Conservation (phyloP, 2,329 filamentous ascomycete genomes). For the Fragosphaeria purpurea region DNA sequence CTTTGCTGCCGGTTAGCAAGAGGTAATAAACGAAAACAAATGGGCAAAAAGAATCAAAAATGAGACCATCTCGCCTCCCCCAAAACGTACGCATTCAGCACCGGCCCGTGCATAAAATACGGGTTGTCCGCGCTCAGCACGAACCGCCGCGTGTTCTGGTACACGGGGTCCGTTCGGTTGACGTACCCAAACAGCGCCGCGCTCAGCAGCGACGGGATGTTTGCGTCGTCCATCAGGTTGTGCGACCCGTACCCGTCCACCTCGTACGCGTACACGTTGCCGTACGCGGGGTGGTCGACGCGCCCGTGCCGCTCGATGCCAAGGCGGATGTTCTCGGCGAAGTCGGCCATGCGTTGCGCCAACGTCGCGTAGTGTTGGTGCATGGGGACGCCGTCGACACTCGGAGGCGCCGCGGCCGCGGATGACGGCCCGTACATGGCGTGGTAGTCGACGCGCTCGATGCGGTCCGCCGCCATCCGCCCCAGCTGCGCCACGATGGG, state of each 20-base stretch:
- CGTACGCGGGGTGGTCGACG: conserved; percentile 7
- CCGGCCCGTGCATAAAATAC: conserved; percentile 48
- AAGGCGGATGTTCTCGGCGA: conserved; percentile 6
- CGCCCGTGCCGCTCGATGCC: conserved; percentile 13
- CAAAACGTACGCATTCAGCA: conserved; percentile 27
- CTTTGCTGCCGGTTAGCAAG: neutral
- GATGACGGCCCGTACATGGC: no score
- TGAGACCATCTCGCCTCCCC: neutral
- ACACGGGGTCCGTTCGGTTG: conserved; percentile 34
- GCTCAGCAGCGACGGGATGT: conserved; percentile 51
- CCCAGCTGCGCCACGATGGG: conserved; percentile 19
- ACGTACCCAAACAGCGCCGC: conserved; percentile 51
- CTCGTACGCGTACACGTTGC: conserved; percentile 51
- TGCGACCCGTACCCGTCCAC: conserved; percentile 59
- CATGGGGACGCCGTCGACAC: neutral
- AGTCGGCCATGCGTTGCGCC: conserved; percentile 4
- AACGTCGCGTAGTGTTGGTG: conserved; percentile 3
- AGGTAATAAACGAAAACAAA: neutral
- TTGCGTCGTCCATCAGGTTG: conserved; percentile 57
- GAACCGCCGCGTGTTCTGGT: conserved; percentile 50
- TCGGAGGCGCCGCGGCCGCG: neutral
- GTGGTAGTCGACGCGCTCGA: conserved; percentile 21
- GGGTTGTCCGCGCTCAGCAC: conserved; percentile 52
- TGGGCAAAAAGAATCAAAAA: neutral
- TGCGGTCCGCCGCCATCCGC: neutral